Evolutionary conservation across 169 alveolate genomes (phyloP), one percentile per base, ranked within the genome.

Genomic region (Cryptosporidium felis): DNA sequence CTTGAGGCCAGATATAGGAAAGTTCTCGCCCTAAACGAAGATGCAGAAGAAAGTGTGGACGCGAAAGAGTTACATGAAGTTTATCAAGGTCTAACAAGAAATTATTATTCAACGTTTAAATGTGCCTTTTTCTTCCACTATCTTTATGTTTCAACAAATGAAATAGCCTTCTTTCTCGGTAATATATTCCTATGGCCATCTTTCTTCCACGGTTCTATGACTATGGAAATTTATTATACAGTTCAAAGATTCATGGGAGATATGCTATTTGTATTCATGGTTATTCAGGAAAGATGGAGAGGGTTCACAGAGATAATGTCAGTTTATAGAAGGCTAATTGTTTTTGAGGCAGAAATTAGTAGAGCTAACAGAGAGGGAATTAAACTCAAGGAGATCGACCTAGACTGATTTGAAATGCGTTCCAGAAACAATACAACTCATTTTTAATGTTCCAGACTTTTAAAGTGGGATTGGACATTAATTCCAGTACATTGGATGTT

Each of bases 261-360:
- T 21, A 49, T 74, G 65, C 30, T 74, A 5, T 3, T 8, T 18
- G 66, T 74, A n/a, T 74, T 74, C 21, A 23, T 36, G 36, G 28
- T 74, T 21, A 74, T 74, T 36, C 85, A 74, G 34, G 67, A 38
- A 56, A 74, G 85, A 38, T 74, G 85, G 85, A 74, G 85, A 34
- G 85, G 67, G 38, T 74, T 74, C 44, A 74, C 85, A 0, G 85
- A 74, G 23, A n/a, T 74, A 3, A 74, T 74, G 63, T 49, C 85
- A 0, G 67, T 74, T 14, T 74, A 74, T 38, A 74, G 85, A 38
- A 49, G 85, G 30, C 34, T 74, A 18, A 21, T 14, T 14, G 58
- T 42, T 23, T 74, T 74, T 36, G 85, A 74, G 34, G 6, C 32
- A 3, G 46, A 58, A 16, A 74, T 74, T 51, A 16, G 6, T 28